phyloP scores from a whole-genome alignment of 805 yeast species.

The Kluyveromyces starmeri region DNA sequence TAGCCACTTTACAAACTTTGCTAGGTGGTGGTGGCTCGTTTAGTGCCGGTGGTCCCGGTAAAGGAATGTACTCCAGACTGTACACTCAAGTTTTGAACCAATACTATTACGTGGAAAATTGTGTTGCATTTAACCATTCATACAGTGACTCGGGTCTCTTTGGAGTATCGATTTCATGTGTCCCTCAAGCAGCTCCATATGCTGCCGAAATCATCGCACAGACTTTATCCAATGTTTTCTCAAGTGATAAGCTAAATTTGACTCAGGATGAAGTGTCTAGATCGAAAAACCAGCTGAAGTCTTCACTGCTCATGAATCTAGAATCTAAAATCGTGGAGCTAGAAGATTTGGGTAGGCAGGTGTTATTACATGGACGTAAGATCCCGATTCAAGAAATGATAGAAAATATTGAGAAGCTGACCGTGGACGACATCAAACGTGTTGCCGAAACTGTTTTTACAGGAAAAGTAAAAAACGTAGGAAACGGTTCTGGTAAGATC shows the following conservation, averaged over 20 bases:
- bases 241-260: slow-evolving; percentile 51
- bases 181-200: slow-evolving; percentile 79
- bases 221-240: slow-evolving; percentile 46
- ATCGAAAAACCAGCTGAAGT: slow-evolving; percentile 86
- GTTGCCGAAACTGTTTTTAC: slow-evolving; percentile 73
- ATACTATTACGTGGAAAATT: slow-evolving; percentile 83
- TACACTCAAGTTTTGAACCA: slow-evolving; percentile 88
- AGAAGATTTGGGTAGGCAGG: slow-evolving; percentile 93
- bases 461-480: slow-evolving; percentile 42
- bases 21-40: slow-evolving; percentile 97
- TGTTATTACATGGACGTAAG: slow-evolving; percentile 71
- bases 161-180: slow-evolving; percentile 78
- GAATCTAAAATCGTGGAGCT: slow-evolving; percentile 90
- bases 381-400: slow-evolving; percentile 79
- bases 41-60: slow-evolving; percentile 98
- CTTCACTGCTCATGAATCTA: slow-evolving; percentile 82
- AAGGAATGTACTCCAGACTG: slow-evolving; percentile 94
- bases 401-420: slow-evolving; percentile 56
- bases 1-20: slow-evolving; percentile 81
- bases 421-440: slow-evolving; percentile 55
- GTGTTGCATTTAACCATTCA: slow-evolving; percentile 81
- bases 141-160: slow-evolving; percentile 86
- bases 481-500: slow-evolving; percentile 56
- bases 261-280: slow-evolving; percentile 67
- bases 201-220: slow-evolving; percentile 70